phyloP scores from a whole-genome alignment of 2,329 filamentous ascomycete species.

The Stagonosporopsis tanaceti region DNA sequence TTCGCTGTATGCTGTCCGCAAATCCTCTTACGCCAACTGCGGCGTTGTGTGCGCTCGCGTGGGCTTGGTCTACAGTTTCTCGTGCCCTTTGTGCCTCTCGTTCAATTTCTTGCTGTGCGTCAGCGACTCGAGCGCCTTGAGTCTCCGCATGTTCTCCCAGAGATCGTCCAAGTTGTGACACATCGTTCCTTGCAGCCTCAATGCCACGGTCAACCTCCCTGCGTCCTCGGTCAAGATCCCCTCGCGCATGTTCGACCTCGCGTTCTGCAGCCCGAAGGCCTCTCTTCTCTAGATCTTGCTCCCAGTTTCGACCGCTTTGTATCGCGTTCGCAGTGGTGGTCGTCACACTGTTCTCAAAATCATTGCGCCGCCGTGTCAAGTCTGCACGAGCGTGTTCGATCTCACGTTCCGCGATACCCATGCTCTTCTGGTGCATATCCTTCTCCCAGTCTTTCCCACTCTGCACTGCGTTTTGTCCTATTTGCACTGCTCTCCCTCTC shows the following conservation, averaged over 20 bases:
- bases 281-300: slow-evolving; percentile 19
- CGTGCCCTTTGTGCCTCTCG: slow-evolving; percentile 11
- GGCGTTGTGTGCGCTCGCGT: slow-evolving; percentile 17
- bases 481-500: slow-evolving; percentile 16
- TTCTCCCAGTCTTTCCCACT: slow-evolving; percentile 22
- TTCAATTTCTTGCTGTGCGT: slow-evolving; percentile 18
- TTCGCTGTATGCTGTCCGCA: slow-evolving; percentile 21
- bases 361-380: neutral
- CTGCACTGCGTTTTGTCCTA: slow-evolving; percentile 9
- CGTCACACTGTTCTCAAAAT: slow-evolving; percentile 4
- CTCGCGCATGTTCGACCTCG: slow-evolving; percentile 19
- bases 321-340: slow-evolving; percentile 1
- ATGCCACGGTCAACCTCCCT: slow-evolving; percentile 13
- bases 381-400: slow-evolving; percentile 4
- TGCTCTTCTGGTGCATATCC: slow-evolving; percentile 14
- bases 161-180: slow-evolving; percentile 12
- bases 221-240: slow-evolving; percentile 10
- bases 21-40: slow-evolving; percentile 18
- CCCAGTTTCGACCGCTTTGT: slow-evolving; percentile 11
- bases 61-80: slow-evolving; percentile 13
- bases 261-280: slow-evolving; percentile 12
- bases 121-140: slow-evolving; percentile 9
- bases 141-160: slow-evolving; percentile 13
- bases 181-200: slow-evolving; percentile 8
- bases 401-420: neutral